A percentile compares a stretch with the other conserved stretches of the same genome.
These are phyloP conservation scores for Pyrrhoderma lamaoense DNA, from an alignment of 1,284 basidiomycete genomes.

Conservation along the genomic window DNA sequence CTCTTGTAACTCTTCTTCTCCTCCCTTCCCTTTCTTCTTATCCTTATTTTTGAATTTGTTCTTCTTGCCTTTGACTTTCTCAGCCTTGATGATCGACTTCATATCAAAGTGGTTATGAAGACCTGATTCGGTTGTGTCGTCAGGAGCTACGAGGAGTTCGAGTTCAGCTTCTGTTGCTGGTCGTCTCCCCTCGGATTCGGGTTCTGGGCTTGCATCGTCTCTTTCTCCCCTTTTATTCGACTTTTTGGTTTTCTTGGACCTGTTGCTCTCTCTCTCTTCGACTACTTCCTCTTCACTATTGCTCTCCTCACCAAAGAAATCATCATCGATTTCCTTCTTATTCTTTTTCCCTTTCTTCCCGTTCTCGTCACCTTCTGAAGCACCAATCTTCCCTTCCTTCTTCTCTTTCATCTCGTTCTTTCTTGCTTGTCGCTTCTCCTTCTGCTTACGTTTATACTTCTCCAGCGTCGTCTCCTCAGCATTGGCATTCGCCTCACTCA, in stretches of 20 bases:
- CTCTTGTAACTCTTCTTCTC: conserved; percentile 57
- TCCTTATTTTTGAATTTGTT: conserved; percentile 46
- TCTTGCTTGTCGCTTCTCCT: conserved; percentile 75
- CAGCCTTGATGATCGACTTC: conserved; percentile 82
- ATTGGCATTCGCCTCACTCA: conserved; percentile 43
- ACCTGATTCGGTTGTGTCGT: conserved; percentile 33
- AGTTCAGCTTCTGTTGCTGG: conserved; percentile 49
- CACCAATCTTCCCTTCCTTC: conserved; percentile 34
- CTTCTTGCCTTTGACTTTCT: conserved; percentile 54
- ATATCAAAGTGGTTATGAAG: conserved; percentile 85
- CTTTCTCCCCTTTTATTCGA: conserved; percentile 27
- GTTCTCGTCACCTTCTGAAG: no score
- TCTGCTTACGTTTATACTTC: conserved; percentile 79
- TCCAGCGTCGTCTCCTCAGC: conserved; percentile 75
- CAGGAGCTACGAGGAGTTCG: conserved; percentile 54
- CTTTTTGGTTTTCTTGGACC: conserved; percentile 21
- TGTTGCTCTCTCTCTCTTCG: conserved; percentile 21
- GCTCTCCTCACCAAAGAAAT: conserved; percentile 61
- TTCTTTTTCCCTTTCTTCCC: conserved; percentile 21
- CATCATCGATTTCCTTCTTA: conserved; percentile 38
- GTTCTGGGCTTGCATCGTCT: not conserved
- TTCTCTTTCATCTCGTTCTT: conserved; percentile 42
- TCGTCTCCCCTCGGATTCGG: not conserved
- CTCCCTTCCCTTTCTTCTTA: conserved; percentile 33
- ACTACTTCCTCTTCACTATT: conserved; percentile 36